Evolutionary conservation across 2,329 filamentous ascomycete species (phyloP).

Genomic region (Endoconidiophora polonica): DNA sequence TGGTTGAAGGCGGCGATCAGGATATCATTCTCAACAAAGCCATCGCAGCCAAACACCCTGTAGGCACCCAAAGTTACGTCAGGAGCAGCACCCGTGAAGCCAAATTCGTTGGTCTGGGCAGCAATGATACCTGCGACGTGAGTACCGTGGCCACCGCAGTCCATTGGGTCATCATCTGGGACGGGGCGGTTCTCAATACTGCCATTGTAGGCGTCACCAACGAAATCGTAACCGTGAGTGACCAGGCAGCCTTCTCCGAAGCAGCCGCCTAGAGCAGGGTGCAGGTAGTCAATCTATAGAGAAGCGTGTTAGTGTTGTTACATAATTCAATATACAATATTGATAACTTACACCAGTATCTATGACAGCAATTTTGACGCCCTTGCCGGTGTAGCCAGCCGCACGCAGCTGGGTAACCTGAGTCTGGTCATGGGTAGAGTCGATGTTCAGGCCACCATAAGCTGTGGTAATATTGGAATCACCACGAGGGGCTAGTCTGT

Average conservation of each 20-base stretch:
- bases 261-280: slow-evolving; percentile 46
- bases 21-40: slow-evolving; percentile 35
- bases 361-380: slow-evolving; percentile 35
- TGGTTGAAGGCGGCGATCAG: slow-evolving; percentile 42
- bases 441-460: slow-evolving; percentile 15
- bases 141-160: slow-evolving; percentile 42
- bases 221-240: slow-evolving; percentile 37
- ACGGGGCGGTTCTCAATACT: slow-evolving; percentile 17
- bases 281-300: slow-evolving; percentile 39
- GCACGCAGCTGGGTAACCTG: slow-evolving; percentile 36
- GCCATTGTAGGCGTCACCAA: slow-evolving; percentile 36
- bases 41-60: slow-evolving; percentile 39
- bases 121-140: slow-evolving; percentile 47
- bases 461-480: not conserved
- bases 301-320: not conserved
- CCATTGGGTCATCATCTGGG: slow-evolving; percentile 36
- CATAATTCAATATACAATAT: not conserved
- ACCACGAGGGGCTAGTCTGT: slow-evolving; percentile 7
- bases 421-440: slow-evolving; percentile 37
- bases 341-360: slow-evolving; percentile 34
- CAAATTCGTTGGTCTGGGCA: slow-evolving; percentile 34
- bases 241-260: slow-evolving; percentile 44
- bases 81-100: slow-evolving; percentile 34
- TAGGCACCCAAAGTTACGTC: slow-evolving; percentile 39
- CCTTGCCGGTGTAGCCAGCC: slow-evolving; percentile 31